Conservation (phyloP, 2,329 filamentous ascomycete genomes). For the Elsinoe batatas region DNA sequence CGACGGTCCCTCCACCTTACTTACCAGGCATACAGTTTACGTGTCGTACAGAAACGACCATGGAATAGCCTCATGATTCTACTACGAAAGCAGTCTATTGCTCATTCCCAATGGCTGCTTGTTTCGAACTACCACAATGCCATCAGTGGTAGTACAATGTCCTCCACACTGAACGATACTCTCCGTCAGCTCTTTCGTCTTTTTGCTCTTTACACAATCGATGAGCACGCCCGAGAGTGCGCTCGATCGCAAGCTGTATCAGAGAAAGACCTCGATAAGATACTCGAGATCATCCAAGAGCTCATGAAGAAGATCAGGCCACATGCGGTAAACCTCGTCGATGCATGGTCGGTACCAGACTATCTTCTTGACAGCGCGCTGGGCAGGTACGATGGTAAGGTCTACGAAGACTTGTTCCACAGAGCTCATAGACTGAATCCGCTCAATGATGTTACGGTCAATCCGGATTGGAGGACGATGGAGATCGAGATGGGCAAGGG, state of each 20-base stretch:
- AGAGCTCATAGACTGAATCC: constrained; percentile 43
- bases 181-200: constrained; percentile 38
- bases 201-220: constrained; percentile 40
- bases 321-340: constrained; percentile 43
- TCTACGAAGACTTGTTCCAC: constrained; percentile 45
- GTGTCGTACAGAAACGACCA: constrained; percentile 36
- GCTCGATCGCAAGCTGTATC: constrained; percentile 34
- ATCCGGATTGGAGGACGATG: constrained; percentile 39
- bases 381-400: constrained; percentile 42
- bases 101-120: constrained; percentile 42
- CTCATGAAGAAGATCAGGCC: constrained; percentile 41
- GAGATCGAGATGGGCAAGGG: constrained; percentile 40
- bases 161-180: constrained; percentile 24
- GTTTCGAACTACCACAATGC: constrained; percentile 39
- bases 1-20: constrained; percentile 36
- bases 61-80: constrained; percentile 40
- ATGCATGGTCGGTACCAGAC: constrained; percentile 45
- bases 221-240: constrained; percentile 37
- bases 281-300: constrained; percentile 34
- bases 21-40: constrained; percentile 34
- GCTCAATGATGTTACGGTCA: constrained; percentile 42
- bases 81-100: constrained; percentile 33
- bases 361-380: constrained; percentile 44
- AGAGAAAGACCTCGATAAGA: constrained; percentile 31
- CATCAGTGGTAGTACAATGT: constrained; percentile 19